Base-by-base conservation (phyloP, 805 yeast genomes). In the Pichia occidentalis region DNA sequence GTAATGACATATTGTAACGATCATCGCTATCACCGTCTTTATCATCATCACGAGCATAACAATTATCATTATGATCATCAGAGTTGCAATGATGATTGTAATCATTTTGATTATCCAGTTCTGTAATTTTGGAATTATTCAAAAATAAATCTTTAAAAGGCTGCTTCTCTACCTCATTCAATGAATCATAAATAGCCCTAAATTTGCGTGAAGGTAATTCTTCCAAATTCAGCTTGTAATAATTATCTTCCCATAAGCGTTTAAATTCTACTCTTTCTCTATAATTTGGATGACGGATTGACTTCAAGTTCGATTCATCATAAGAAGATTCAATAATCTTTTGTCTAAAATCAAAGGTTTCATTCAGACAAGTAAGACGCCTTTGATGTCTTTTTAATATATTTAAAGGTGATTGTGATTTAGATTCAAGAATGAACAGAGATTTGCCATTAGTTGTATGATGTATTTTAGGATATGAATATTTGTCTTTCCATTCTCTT, bases 361-460 rank as follows among this genome's bases (percentile, higher is more conserved):
- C 56, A 26, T 56, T 57, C 8, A 60, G 44, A 33, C 50, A 57
- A 31, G 48, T 54, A 36, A 55, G 33, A 33, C 67, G 50, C 33
- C 58, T 45, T 37, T 47, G 53, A 40, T 54, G 61, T 32, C 59
- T 54, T 39, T 50, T 54, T 6, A 43, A 24, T 6, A 43, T 16
- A 26, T 26, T 32, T 4, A 40, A 12, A 17, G 40, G 39, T 18
- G 28, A 31, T 17, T 51, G 53, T 6, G 49, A 45, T 36, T 51
- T 36, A 5, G 65, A 54, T 52, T 84, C 90, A 34, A 71, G 71
- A n/a, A 81, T 68, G 61, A 90, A 90, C 4, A 95, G 85, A 44
- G 95, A 77, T 50, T 83, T 73, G 6, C 96, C 96, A 50, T 74
- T 76, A 3, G 81, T 67, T 0, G 86, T 75, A 11, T 65, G 59